Conservation (phyloP, 768 basidiomycete species). For the Pluteus cervinus region DNA sequence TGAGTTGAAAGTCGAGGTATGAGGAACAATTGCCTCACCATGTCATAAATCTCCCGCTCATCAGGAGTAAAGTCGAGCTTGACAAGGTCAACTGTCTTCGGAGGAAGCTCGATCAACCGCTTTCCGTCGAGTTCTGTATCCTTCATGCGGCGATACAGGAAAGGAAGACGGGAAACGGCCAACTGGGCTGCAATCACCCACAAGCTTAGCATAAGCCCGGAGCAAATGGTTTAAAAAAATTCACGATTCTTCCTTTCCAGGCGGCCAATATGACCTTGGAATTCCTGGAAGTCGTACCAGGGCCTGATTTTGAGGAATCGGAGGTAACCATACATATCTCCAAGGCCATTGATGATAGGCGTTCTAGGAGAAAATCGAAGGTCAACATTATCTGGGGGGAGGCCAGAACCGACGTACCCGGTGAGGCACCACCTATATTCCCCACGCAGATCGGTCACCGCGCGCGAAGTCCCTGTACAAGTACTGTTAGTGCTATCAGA, state of each 20-base stretch:
- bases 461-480: slow-evolving; percentile 42
- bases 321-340: slow-evolving; percentile 46
- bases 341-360: slow-evolving; percentile 56
- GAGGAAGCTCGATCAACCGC: slow-evolving; percentile 58
- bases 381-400: background rate
- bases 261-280: slow-evolving; percentile 28
- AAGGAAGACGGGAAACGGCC: slow-evolving; percentile 56
- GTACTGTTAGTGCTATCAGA: background rate
- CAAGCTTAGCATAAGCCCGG: background rate
- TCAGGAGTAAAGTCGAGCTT: slow-evolving; percentile 53
- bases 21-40: slow-evolving; percentile 23
- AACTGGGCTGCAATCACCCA: slow-evolving; percentile 31
- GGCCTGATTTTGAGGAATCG: slow-evolving; percentile 39
- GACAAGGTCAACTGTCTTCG: slow-evolving; percentile 43
- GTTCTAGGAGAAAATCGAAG: slow-evolving; percentile 30
- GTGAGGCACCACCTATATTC: slow-evolving; percentile 65
- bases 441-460: slow-evolving; percentile 45
- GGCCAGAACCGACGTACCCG: slow-evolving; percentile 29
- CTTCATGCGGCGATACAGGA: slow-evolving; percentile 59
- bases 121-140: slow-evolving; percentile 60
- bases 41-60: slow-evolving; percentile 59
- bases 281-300: slow-evolving; percentile 41
- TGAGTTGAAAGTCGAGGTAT: background rate
- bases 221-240: slow-evolving; percentile 13
- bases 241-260: slow-evolving; percentile 48